phyloP scores from a whole-genome alignment of 108 stramenopile genomes.

The Skeletonema costatum region DNA sequence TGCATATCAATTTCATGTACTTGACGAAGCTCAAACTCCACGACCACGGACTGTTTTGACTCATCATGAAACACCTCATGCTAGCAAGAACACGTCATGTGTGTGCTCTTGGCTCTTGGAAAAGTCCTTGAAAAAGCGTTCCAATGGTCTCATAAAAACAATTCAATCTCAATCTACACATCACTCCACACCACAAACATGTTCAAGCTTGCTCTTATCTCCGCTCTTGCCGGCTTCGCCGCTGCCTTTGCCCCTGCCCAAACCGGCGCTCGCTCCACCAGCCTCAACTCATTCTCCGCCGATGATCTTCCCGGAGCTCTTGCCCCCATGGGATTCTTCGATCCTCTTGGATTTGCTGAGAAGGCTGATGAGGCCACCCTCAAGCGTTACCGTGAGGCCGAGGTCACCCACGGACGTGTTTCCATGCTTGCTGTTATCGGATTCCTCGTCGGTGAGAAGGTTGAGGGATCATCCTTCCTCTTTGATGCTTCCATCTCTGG shows the following conservation, averaged over 20 bases:
- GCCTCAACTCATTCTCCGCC: background rate
- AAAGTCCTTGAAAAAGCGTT: too few species aligned
- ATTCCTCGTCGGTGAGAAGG: constrained; percentile 67
- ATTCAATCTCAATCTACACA: too few species aligned
- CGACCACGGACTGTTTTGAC: too few species aligned
- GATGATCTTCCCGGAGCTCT: constrained; percentile 50
- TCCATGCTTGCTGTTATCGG: constrained; percentile 56
- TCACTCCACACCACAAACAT: constrained; percentile 10
- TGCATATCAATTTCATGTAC: too few species aligned
- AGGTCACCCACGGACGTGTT: constrained; percentile 69
- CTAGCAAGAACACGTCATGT: too few species aligned
- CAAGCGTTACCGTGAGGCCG: constrained; percentile 66
- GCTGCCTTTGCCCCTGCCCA: constrained; percentile 44
- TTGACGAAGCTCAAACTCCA: too few species aligned
- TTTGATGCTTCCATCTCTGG: constrained; percentile 61
- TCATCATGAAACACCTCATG: too few species aligned
- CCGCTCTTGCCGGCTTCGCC: constrained; percentile 43
- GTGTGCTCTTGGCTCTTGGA: too few species aligned
- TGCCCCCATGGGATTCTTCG: constrained; percentile 58
- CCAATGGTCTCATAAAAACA: too few species aligned
- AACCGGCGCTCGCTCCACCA: background rate
- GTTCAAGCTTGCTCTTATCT: constrained; percentile 33
- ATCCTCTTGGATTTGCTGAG: constrained; percentile 63
- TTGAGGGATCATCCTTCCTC: constrained; percentile 69
- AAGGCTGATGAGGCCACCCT: constrained; percentile 52